Evolutionary conservation across 2,329 filamentous ascomycete species (phyloP), one percentile per base, ranked within the genome.

Genomic region (Dissoconium aciculare): DNA sequence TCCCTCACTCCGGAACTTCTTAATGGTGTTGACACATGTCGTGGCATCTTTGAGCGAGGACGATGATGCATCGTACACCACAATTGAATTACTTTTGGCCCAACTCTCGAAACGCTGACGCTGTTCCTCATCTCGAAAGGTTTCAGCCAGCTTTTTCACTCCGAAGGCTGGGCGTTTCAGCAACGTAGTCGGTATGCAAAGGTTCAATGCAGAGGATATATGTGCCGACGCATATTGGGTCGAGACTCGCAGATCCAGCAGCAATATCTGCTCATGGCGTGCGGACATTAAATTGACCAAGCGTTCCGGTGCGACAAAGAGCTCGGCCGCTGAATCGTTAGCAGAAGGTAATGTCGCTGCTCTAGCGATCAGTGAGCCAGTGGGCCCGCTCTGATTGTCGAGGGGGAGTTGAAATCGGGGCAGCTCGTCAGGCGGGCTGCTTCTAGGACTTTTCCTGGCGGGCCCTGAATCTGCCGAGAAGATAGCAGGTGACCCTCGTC

Each of bases 111-210:
- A 94, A 35, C 66, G 77, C 6, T 64, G 63, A 41, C 77, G 74
- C 35, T 87, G 76, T 2, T 64, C 57, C 5, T 77, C 69, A 10
- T 68, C 69, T 37, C 81, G 78, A 50, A 98, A 91, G 0, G 83
- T 94, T 38, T 85, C 78, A 42, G 81, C 73, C 17, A 98, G 63
- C 51, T 91, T 94, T 39, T 84, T 67, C 9, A 92, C 69, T 44
- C 87, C 87, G 56, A 91, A 95, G 0, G 84, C 91, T 1, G 82
- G 76, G 29, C 89, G 69, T 56, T 95, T 95, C 11, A 98, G 59
- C 10, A 98, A 61, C 0, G 87, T 95, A 0, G 89, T 95, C 0
- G 89, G 89, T 37, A 95, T 92, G 50, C 89, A 95, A 4, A 98
- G 63, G 50, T 91, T 95, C 17, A 98, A 59, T 1, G 87, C 82